Percentiles rank a stretch among this genome's conserved stretches.
Evolutionary conservation across 345 rosid species (phyloP).

Genomic region (Toxicodendron radicans): DNA sequence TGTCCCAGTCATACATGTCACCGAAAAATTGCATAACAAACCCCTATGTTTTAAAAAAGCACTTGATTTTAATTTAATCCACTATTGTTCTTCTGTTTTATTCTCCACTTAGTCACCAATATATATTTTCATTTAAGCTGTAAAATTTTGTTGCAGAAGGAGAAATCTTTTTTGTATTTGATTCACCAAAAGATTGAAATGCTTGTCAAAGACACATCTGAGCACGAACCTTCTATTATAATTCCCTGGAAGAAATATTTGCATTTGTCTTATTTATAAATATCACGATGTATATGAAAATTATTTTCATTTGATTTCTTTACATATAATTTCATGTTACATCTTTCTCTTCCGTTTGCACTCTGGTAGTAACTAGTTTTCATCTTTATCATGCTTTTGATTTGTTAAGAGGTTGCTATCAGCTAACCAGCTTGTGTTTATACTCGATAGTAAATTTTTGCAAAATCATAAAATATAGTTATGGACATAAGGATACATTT

Average conservation of each 20-base stretch:
- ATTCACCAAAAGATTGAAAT: not conserved
- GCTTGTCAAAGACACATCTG: not conserved
- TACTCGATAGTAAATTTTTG: too few species aligned
- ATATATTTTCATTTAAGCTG: not conserved
- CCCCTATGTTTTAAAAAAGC: not conserved
- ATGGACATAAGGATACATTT: too few species aligned
- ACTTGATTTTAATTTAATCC: not conserved
- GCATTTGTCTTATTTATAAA: not conserved
- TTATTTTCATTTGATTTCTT: not conserved
- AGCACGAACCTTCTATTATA: not conserved
- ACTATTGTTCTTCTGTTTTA: not conserved
- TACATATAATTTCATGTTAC: not conserved
- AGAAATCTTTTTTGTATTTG: not conserved
- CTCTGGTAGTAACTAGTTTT: not conserved
- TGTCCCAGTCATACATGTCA: not conserved
- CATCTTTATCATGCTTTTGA: not conserved
- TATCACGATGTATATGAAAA: not conserved
- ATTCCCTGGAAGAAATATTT: not conserved
- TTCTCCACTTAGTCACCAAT: not conserved
- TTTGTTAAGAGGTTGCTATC: not conserved
- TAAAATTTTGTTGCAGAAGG: not conserved
- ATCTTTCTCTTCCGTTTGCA: not conserved
- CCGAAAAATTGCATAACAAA: not conserved
- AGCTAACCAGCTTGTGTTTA: not conserved
- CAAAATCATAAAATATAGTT: too few species aligned